Evolutionary conservation across 2,329 filamentous ascomycete species (phyloP), one percentile per base, ranked within the genome.

Genomic region (Aspergillus sp.): DNA sequence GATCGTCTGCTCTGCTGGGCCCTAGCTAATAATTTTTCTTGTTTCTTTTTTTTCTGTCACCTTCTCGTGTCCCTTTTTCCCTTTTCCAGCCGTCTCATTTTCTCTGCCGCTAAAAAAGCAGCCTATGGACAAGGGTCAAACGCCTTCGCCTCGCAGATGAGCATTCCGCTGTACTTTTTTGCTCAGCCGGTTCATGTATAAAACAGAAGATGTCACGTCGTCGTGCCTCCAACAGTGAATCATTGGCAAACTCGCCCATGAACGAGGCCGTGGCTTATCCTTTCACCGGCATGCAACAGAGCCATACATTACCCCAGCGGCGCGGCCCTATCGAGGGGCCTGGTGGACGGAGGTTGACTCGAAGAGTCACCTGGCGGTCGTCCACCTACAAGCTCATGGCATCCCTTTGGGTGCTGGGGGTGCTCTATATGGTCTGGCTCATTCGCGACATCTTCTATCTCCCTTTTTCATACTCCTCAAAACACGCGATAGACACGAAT

Each of bases 311-410:
- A 50, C 64, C 63, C 41, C 69, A 62, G 55, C 72, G 69, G 49
- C 68, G 72, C 43, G 73, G 72, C 9, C 73, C 73, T 45, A 75
- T 76, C 61, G 73, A 76, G 60, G 73, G 72, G n/a, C 74, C 74
- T 35, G 67, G 72, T 64, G 74, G 74, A 58, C 71, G 73, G 41
- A 68, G 72, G 50, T 63, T 76, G 40, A 73, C 73, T 59, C 73
- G 74, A 33, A 68, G 74, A 60, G 73, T 76, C 62, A 76, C 73
- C 62, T 76, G 74, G 74, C 73, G 74, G 37, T 76, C 74, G 12
- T 76, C 73, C 15, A 75, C 73, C 19, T 76, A 76, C 67, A 76
- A 75, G 60, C 63, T 76, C 43, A 69, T 76, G 65, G 73, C 74
- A 6, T 75, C 71, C 40, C 63, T 76, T 19, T 76, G 74, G 72